These are phyloP conservation scores for Calonectria ilicicola DNA, from an alignment of 2,329 filamentous ascomycete species.

Conservation along the genomic window DNA sequence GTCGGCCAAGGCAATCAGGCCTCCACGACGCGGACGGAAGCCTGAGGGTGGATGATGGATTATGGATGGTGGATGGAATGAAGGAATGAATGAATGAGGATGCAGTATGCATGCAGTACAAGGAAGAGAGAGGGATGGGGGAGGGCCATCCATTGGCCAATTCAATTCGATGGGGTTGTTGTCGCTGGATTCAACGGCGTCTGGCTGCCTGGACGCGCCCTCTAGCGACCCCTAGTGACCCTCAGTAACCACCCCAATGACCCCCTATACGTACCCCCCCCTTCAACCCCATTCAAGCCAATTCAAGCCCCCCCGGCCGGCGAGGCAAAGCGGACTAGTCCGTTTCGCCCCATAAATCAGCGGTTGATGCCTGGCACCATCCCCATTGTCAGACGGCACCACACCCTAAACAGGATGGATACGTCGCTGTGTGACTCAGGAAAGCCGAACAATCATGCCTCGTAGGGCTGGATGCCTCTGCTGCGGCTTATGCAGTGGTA, in stretches of 20 bases:
- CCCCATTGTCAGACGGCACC: neutral
- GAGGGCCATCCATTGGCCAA: no score
- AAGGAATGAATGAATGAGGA: no score
- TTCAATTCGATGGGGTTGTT: no score
- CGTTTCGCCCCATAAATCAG: neutral
- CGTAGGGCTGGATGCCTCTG: slow-evolving; percentile 1
- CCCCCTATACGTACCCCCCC: no score
- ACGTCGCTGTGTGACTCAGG: neutral
- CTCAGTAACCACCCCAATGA: no score
- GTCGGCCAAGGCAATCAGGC: neutral
- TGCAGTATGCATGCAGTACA: no score
- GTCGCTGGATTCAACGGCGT: no score
- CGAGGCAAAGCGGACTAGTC: neutral
- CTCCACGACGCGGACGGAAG: neutral
- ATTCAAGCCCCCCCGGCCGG: neutral
- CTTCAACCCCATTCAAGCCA: no score
- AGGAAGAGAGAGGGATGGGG: no score
- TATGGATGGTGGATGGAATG: no score
- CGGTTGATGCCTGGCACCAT: neutral
- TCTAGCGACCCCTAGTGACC: no score
- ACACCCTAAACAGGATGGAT: neutral
- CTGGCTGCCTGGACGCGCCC: neutral
- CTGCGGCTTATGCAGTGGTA: neutral
- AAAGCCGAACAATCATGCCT: neutral
- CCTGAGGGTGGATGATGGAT: no score